phyloP scores from a whole-genome alignment of 805 yeast species.

The Soucietia sequanensis region DNA sequence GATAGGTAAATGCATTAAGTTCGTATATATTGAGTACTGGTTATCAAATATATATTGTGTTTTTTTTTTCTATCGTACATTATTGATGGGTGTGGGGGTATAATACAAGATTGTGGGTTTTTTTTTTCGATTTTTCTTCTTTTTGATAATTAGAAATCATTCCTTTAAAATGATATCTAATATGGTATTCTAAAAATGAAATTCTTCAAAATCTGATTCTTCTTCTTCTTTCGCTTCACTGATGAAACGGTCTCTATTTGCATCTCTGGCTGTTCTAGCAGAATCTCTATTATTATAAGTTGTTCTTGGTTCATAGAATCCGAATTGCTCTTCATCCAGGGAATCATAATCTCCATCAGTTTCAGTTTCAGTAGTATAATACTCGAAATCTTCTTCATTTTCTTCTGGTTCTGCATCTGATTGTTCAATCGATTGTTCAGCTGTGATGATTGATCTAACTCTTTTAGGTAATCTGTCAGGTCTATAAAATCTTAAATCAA shows the following conservation, averaged over 20 bases:
- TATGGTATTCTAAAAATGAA: conserved; percentile 1
- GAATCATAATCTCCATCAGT: conserved; percentile 7
- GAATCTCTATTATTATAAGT: background rate
- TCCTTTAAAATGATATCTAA: background rate
- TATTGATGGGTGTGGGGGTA: no score
- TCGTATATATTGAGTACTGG: no score
- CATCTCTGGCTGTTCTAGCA: background rate
- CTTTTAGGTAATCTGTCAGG: conserved; percentile 52
- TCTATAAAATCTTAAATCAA: conserved; percentile 73
- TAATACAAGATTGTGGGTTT: no score
- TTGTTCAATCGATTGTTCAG: conserved; percentile 29
- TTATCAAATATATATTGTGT: no score
- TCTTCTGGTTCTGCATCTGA: conserved; percentile 27
- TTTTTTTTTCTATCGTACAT: no score
- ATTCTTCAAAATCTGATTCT: conserved; percentile 3
- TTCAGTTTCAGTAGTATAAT: conserved; percentile 7
- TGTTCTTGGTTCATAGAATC: background rate
- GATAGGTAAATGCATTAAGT: no score
- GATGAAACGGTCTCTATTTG: conserved; percentile 1
- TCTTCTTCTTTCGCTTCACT: conserved; percentile 1
- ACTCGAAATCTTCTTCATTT: conserved; percentile 16
- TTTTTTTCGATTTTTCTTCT: background rate
- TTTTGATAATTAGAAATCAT: background rate
- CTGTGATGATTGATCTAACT: conserved; percentile 32
- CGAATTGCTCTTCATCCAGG: conserved; percentile 3